A percentile compares a stretch with the other conserved stretches of the same genome.
phyloP scores from a whole-genome alignment of 2,329 filamentous ascomycete genomes.

The Verticillium isaacii region DNA sequence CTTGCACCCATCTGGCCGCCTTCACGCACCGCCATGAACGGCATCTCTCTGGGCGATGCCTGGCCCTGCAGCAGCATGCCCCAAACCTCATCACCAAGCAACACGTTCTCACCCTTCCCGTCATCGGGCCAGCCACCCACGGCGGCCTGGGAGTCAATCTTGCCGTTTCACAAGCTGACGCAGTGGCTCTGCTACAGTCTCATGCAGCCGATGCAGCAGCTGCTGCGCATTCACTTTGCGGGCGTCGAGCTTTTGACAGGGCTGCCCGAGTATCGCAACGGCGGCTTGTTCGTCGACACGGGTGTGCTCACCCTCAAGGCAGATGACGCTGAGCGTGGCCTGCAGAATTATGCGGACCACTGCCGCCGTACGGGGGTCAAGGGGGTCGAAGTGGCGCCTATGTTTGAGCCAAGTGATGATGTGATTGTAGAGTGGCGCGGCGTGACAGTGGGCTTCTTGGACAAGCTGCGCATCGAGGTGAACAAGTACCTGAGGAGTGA shows the following conservation, averaged over 20 bases:
- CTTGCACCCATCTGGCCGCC: slow-evolving; percentile 84
- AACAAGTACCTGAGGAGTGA: slow-evolving; percentile 59
- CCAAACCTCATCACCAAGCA: slow-evolving; percentile 38
- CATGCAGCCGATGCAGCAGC: slow-evolving; percentile 57
- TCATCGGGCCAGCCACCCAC: slow-evolving; percentile 29
- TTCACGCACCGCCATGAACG: slow-evolving; percentile 81
- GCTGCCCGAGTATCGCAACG: slow-evolving; percentile 68
- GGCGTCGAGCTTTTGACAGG: slow-evolving; percentile 57
- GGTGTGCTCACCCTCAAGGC: slow-evolving; percentile 47
- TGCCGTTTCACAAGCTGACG: slow-evolving; percentile 58
- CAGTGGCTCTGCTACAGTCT: slow-evolving; percentile 72
- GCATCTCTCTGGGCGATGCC: slow-evolving; percentile 82
- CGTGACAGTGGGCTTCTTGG: slow-evolving; percentile 52
- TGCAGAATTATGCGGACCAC: slow-evolving; percentile 52
- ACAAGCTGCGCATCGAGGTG: slow-evolving; percentile 34
- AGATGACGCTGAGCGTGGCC: slow-evolving; percentile 35
- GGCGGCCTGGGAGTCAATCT: slow-evolving; percentile 63
- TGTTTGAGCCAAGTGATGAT: slow-evolving; percentile 50
- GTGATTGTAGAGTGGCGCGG: slow-evolving; percentile 58
- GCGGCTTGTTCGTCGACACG: slow-evolving; percentile 61
- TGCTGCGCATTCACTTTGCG: slow-evolving; percentile 46
- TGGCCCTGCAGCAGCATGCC: slow-evolving; percentile 89
- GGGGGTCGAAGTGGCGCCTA: slow-evolving; percentile 37
- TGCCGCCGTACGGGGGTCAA: slow-evolving; percentile 67
- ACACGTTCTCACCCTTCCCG: slow-evolving; percentile 46